Evolutionary conservation across 2,329 filamentous ascomycete genomes (phyloP).

Genomic region (Claviceps fusiformis): DNA sequence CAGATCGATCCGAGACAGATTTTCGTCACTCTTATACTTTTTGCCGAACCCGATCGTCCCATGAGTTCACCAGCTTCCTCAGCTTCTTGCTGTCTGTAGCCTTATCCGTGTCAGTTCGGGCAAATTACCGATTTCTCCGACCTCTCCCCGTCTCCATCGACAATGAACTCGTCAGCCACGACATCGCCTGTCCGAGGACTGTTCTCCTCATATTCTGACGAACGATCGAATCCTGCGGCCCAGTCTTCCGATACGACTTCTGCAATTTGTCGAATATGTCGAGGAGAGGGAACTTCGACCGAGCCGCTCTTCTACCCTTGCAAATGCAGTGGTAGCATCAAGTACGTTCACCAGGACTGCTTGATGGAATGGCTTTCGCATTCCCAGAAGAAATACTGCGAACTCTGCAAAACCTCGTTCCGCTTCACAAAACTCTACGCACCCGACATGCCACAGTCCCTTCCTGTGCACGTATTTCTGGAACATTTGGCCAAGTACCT

Average conservation of each 20-base stretch:
- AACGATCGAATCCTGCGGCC: constrained; percentile 5
- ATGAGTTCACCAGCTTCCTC: constrained; percentile 1
- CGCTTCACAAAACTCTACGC: constrained; percentile 97
- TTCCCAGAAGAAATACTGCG: constrained; percentile 98
- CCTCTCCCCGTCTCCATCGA: not conserved
- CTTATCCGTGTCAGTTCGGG: constrained; percentile 3
- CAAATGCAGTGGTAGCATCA: constrained; percentile 98
- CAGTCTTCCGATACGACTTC: constrained; percentile 24
- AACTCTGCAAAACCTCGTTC: constrained; percentile 96
- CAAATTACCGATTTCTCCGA: constrained; percentile 6
- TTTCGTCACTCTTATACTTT: not conserved
- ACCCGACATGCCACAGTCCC: constrained; percentile 74
- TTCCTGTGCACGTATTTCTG: constrained; percentile 71
- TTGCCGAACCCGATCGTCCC: not conserved
- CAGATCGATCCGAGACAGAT: not conserved
- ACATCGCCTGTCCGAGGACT: not conserved
- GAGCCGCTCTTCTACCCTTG: constrained; percentile 95
- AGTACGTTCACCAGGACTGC: constrained; percentile 95
- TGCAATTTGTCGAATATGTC: constrained; percentile 94
- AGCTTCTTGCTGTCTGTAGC: constrained; percentile 2
- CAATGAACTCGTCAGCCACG: constrained; percentile 2
- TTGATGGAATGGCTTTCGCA: constrained; percentile 98
- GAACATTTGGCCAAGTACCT: constrained; percentile 65
- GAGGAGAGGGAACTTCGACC: constrained; percentile 67
- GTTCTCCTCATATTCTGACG: constrained; percentile 13